phyloP scores from a whole-genome alignment of 129 eudicot genomes.

The Apium graveolens region DNA sequence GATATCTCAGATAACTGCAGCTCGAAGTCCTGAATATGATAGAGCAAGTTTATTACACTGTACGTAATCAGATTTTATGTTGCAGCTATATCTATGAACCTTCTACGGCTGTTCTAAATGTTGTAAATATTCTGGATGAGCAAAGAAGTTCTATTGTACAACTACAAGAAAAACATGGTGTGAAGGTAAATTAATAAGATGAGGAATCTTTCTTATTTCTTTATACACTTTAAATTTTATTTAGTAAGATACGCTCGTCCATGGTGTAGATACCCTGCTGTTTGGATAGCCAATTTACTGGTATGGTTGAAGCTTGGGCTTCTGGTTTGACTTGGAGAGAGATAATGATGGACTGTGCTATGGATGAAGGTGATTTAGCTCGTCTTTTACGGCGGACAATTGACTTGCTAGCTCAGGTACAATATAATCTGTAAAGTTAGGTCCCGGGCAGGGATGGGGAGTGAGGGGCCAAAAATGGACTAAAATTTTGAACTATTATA shows the following conservation, averaged over 20 bases:
- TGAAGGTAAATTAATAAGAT: constrained; percentile 38
- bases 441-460: neutral
- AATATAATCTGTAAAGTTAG: neutral
- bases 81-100: constrained; percentile 87
- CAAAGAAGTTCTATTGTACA: constrained; percentile 63
- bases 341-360: constrained; percentile 98
- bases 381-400: constrained; percentile 86
- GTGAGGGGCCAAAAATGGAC: neutral
- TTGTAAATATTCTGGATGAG: constrained; percentile 58
- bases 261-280: constrained; percentile 78
- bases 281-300: constrained; percentile 93
- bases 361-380: constrained; percentile 99
- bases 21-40: neutral
- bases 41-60: neutral
- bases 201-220: neutral
- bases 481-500: neutral
- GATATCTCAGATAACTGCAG: neutral
- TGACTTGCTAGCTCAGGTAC: constrained; percentile 86
- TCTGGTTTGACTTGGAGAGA: constrained; percentile 98
- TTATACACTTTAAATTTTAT: neutral
- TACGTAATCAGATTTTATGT: constrained; percentile 5
- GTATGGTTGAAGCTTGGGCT: constrained; percentile 99
- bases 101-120: constrained; percentile 58
- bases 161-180: constrained; percentile 92
- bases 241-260: constrained; percentile 12